Percentiles rank a stretch among this genome's conserved stretches.
phyloP scores from a whole-genome alignment of 345 rosid genomes.

The Melastoma malabathricum region DNA sequence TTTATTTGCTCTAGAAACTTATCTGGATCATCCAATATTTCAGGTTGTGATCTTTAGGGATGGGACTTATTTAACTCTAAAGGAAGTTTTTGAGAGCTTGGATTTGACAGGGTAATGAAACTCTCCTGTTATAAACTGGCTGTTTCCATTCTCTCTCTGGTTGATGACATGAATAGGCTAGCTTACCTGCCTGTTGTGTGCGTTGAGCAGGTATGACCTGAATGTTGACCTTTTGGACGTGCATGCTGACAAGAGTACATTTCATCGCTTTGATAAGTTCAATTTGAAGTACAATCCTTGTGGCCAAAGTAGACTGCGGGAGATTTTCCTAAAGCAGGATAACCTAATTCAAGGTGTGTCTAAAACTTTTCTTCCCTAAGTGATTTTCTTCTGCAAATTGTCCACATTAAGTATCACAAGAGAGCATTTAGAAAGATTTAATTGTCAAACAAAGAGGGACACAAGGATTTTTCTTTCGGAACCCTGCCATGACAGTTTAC shows the following conservation, averaged over 20 bases:
- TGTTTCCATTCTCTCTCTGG: not conserved
- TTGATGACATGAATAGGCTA: not conserved
- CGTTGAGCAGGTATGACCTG: constrained; percentile 59
- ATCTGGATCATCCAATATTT: constrained; percentile 5
- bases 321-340: constrained; percentile 98
- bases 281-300: constrained; percentile 98
- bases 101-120: constrained; percentile 72
- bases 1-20: not conserved
- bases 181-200: constrained; percentile 5
- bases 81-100: constrained; percentile 94
- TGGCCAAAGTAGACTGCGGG: constrained; percentile 99
- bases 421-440: too few relatives aligned
- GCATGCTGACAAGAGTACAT: constrained; percentile 98
- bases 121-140: not conserved
- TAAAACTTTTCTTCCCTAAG: not conserved
- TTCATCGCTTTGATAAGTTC: constrained; percentile 99
- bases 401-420: constrained; percentile 1
- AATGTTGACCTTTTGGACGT: constrained; percentile 98
- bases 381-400: not conserved
- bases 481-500: too few relatives aligned
- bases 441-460: too few relatives aligned
- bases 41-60: constrained; percentile 99
- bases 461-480: too few relatives aligned
- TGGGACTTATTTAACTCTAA: constrained; percentile 91
- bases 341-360: constrained; percentile 88